Conservation (phyloP, 2,329 filamentous ascomycete species). For the Exophiala sp. region DNA sequence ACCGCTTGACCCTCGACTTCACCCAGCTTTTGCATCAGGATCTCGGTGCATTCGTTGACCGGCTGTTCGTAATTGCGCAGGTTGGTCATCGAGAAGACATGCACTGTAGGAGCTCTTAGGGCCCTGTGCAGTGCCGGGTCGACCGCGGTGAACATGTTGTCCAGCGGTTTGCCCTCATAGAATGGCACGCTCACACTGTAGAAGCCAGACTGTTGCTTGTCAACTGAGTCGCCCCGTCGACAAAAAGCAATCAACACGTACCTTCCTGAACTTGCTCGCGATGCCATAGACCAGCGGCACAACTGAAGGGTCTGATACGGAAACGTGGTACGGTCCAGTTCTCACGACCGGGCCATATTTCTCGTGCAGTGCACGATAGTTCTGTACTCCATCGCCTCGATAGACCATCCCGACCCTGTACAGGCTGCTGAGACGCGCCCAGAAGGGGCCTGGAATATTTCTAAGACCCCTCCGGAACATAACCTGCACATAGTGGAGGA, state of each 20-base stretch:
- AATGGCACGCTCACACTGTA: not conserved
- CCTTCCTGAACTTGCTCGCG: conserved; percentile 6
- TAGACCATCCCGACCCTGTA: not conserved
- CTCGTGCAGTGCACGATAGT: conserved; percentile 2
- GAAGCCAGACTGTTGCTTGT: not conserved
- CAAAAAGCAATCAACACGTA: not conserved
- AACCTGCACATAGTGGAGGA: not conserved
- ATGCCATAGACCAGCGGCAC: conserved; percentile 5
- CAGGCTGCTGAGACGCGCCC: not conserved
- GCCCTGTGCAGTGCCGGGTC: not conserved
- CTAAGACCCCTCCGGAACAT: not conserved
- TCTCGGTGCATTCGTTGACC: conserved; percentile 4
- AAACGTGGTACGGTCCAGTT: conserved; percentile 1
- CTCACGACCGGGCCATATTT: too few relatives aligned
- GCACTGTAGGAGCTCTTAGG: conserved; percentile 2
- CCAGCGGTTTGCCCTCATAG: not conserved
- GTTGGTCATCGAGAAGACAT: conserved; percentile 7
- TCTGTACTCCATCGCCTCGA: not conserved
- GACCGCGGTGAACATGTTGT: conserved; percentile 5
- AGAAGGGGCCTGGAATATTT: conserved; percentile 1
- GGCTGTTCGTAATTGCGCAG: conserved; percentile 3
- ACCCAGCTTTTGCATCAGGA: not conserved
- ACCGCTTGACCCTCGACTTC: not conserved
- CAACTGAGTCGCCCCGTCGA: not conserved
- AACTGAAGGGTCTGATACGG: not conserved